Evolutionary conservation across 306 rosid genomes (phyloP).

Genomic region (Prunus armeniaca): DNA sequence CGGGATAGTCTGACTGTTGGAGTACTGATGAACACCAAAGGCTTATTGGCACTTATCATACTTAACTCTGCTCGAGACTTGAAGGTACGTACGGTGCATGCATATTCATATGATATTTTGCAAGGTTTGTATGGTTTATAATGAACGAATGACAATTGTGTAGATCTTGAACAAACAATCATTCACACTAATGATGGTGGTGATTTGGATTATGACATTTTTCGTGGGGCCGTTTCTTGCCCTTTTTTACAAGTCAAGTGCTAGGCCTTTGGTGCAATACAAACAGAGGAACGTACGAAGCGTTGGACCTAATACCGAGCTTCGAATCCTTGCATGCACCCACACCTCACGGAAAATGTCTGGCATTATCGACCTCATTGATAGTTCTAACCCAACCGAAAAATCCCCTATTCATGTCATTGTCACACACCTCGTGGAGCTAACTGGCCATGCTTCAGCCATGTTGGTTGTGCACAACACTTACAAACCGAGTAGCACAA

Average conservation of each 20-base stretch:
- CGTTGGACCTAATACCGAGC: slow-evolving; percentile 17
- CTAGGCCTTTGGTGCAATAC: not conserved
- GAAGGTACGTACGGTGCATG: slow-evolving; percentile 1
- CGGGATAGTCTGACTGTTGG: slow-evolving; percentile 30
- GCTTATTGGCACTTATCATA: slow-evolving; percentile 24
- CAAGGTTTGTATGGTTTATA: too few relatives aligned
- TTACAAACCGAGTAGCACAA: not conserved
- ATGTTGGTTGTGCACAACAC: slow-evolving; percentile 49
- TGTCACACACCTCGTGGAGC: slow-evolving; percentile 40
- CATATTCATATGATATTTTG: not conserved
- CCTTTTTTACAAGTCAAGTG: slow-evolving; percentile 11
- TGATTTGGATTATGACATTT: slow-evolving; percentile 24
- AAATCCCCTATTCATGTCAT: slow-evolving; percentile 30
- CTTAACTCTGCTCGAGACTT: slow-evolving; percentile 15
- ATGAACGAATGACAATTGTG: not conserved
- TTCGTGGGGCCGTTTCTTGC: slow-evolving; percentile 25
- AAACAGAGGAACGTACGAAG: slow-evolving; percentile 24
- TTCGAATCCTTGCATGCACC: slow-evolving; percentile 33
- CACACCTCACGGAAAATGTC: slow-evolving; percentile 28
- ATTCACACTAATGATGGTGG: slow-evolving; percentile 14
- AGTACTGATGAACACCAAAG: slow-evolving; percentile 37
- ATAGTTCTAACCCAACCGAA: slow-evolving; percentile 32
- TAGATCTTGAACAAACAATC: slow-evolving; percentile 27
- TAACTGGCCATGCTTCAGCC: slow-evolving; percentile 36
- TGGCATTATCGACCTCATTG: slow-evolving; percentile 38